These are phyloP conservation scores for Yamagishiella unicocca DNA, from an alignment of 139 green algal genomes.

Conservation along the genomic window DNA sequence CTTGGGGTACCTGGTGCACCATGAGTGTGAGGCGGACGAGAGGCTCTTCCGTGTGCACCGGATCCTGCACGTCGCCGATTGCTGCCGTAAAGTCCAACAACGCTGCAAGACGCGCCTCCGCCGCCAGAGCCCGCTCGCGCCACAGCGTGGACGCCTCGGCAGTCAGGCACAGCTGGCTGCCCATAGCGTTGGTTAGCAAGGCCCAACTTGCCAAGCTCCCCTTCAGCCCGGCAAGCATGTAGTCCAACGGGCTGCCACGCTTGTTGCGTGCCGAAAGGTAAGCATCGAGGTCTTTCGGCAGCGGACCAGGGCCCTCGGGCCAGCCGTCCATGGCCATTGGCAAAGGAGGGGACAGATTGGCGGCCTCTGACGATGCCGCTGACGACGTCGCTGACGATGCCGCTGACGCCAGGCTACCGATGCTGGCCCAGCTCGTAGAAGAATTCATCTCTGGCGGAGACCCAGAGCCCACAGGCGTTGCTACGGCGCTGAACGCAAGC, in stretches of 20 bases:
- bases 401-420: not conserved
- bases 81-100: too few species aligned
- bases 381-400: not conserved
- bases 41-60: too few species aligned
- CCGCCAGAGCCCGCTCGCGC: not conserved
- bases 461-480: too few species aligned
- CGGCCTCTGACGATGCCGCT: too few species aligned
- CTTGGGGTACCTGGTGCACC: too few species aligned
- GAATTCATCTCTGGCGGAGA: not conserved
- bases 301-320: not conserved
- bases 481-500: constrained; percentile 6
- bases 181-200: not conserved
- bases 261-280: not conserved
- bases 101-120: not conserved
- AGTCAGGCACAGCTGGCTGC: not conserved
- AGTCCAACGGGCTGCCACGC: not conserved
- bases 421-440: constrained; percentile 15
- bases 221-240: not conserved
- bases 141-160: not conserved
- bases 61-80: too few species aligned
- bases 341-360: too few species aligned
- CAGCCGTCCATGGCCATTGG: not conserved
- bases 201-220: not conserved
- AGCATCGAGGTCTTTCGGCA: not conserved
- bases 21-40: too few species aligned